Percentiles rank a stretch among this genome's conserved stretches.
These are phyloP conservation scores for Rhododendron griersonianum DNA, from an alignment of 148 eudicot genomes.

Conservation along the genomic window DNA sequence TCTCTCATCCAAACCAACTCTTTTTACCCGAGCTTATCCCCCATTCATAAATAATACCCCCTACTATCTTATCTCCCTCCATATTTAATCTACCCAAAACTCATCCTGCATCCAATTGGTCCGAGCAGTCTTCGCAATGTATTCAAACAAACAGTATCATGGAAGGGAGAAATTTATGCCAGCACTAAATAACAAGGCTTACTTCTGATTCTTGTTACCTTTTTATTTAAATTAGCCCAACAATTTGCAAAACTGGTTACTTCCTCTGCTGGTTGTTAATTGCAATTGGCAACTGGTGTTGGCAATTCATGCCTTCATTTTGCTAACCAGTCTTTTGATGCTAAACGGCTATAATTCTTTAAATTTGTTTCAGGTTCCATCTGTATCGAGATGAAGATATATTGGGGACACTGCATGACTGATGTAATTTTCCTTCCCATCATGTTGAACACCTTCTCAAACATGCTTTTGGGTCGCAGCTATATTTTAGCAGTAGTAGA, in stretches of 20 bases:
- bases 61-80: no score
- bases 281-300: background rate
- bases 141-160: background rate
- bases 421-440: background rate
- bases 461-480: background rate
- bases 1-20: no score
- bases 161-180: background rate
- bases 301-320: background rate
- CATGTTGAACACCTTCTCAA: background rate
- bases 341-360: background rate
- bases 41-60: no score
- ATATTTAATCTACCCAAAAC: no score
- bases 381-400: conserved; percentile 10
- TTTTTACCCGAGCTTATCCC: no score
- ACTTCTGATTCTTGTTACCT: background rate
- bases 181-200: background rate
- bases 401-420: conserved; percentile 9
- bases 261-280: background rate
- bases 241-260: background rate
- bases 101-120: no score
- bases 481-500: background rate
- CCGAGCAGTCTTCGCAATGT: background rate
- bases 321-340: background rate
- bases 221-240: background rate
- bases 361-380: conserved; percentile 7